phyloP scores from a whole-genome alignment of 306 rosid genomes.

The Lagenaria siceraria region DNA sequence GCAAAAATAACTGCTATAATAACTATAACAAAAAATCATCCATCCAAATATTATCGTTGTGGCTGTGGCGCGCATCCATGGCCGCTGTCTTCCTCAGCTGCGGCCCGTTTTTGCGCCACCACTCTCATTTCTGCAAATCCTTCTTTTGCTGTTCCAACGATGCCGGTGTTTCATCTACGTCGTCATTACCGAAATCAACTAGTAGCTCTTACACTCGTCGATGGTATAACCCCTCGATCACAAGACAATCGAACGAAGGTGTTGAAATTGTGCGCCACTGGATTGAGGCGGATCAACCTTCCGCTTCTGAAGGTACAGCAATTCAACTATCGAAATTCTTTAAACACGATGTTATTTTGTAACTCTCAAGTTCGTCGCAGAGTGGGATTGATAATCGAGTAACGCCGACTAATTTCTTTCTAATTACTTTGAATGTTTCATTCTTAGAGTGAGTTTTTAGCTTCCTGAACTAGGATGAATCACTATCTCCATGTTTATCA shows the following conservation, averaged over 20 bases:
- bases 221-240: slow-evolving; percentile 29
- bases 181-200: slow-evolving; percentile 15
- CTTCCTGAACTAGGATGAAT: neutral
- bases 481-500: neutral
- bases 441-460: neutral
- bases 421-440: neutral
- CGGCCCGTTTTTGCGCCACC: neutral
- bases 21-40: neutral
- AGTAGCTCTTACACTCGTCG: slow-evolving; percentile 15
- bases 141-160: slow-evolving; percentile 19
- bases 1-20: neutral
- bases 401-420: no score
- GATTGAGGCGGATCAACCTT: slow-evolving; percentile 42
- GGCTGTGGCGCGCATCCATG: slow-evolving; percentile 8
- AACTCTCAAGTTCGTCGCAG: neutral
- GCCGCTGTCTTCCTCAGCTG: neutral
- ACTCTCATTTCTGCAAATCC: slow-evolving; percentile 9
- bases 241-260: slow-evolving; percentile 5
- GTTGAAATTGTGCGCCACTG: slow-evolving; percentile 45
- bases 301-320: slow-evolving; percentile 31
- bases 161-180: slow-evolving; percentile 5
- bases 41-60: neutral
- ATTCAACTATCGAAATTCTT: neutral
- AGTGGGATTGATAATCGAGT: neutral
- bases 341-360: neutral